Percentiles rank a stretch among this genome's conserved stretches.
Evolutionary conservation across 352 stramenopile species (phyloP).

Genomic region (Elongisporangium anandrum): DNA sequence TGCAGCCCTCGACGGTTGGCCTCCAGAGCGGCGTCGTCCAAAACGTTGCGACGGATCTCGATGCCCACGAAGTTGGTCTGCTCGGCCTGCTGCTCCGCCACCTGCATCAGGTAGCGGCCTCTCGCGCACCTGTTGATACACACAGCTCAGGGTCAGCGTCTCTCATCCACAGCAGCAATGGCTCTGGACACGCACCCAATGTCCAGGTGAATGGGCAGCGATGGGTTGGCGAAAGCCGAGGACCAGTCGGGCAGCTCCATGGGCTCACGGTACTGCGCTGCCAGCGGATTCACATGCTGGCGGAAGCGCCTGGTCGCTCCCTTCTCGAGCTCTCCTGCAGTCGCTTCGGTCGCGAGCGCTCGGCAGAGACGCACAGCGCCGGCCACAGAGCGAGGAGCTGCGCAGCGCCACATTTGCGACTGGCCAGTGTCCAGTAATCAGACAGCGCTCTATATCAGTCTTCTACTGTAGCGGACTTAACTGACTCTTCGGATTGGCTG

Average conservation of each 20-base stretch:
- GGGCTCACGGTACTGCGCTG: conserved; percentile 54
- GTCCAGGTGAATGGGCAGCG: conserved; percentile 74
- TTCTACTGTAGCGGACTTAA: background rate
- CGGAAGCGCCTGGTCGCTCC: conserved; percentile 44
- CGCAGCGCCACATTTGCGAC: conserved; percentile 8
- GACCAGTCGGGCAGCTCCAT: conserved; percentile 63
- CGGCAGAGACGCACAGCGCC: conserved; percentile 3
- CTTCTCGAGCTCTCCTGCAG: background rate
- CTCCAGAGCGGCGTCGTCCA: conserved; percentile 55
- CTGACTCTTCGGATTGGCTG: conserved; percentile 8
- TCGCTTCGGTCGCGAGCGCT: background rate
- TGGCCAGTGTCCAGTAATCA: background rate
- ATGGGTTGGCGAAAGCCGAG: conserved; percentile 32
- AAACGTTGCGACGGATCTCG: conserved; percentile 78
- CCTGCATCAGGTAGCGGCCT: conserved; percentile 72
- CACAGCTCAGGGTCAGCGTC: background rate
- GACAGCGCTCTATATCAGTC: background rate
- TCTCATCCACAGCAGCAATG: background rate
- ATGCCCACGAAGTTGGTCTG: conserved; percentile 76
- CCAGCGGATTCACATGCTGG: conserved; percentile 83
- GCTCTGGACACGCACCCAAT: conserved; percentile 44
- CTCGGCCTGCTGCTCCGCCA: conserved; percentile 30
- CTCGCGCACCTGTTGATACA: conserved; percentile 23
- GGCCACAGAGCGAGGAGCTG: conserved; percentile 6
- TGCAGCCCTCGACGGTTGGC: conserved; percentile 28